Percentiles rank a stretch among this genome's conserved stretches.
These are phyloP conservation scores for Ophiostoma tasmaniense DNA, from an alignment of 2,329 filamentous ascomycete genomes.

Conservation along the genomic window DNA sequence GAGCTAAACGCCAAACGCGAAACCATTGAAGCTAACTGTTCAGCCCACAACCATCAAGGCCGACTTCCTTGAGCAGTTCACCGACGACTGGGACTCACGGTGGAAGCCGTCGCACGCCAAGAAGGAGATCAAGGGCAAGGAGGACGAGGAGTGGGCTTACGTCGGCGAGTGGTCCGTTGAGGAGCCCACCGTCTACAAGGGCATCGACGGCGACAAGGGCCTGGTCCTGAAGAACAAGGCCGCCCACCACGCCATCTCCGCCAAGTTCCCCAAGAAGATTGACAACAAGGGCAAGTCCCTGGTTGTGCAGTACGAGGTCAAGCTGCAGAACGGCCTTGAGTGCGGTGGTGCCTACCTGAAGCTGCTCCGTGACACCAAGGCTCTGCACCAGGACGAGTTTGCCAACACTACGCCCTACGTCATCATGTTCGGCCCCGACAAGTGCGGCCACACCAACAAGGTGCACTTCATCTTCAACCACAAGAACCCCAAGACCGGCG, in stretches of 20 bases:
- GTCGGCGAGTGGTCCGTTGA: conserved; percentile 95
- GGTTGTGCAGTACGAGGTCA: conserved; percentile 98
- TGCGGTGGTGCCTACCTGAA: conserved; percentile 99
- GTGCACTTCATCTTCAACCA: conserved; percentile 98
- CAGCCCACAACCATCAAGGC: conserved; percentile 84
- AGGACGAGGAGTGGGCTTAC: conserved; percentile 86
- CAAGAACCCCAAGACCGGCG: conserved; percentile 99
- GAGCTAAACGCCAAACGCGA: neutral
- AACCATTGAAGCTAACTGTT: conserved; percentile 3
- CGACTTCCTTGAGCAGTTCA: conserved; percentile 97
- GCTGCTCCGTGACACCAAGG: conserved; percentile 95
- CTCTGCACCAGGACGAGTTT: conserved; percentile 95
- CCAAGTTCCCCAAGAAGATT: conserved; percentile 94
- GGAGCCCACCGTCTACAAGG: conserved; percentile 83
- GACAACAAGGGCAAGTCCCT: conserved; percentile 96
- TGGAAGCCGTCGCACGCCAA: conserved; percentile 96
- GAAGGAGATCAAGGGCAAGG: conserved; percentile 71
- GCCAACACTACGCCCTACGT: conserved; percentile 95
- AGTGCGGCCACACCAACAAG: conserved; percentile 99
- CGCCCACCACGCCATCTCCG: conserved; percentile 97
- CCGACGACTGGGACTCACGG: conserved; percentile 84
- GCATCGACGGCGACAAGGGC: conserved; percentile 90
- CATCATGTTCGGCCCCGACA: conserved; percentile 99
- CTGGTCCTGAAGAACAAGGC: conserved; percentile 96
- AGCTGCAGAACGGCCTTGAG: conserved; percentile 94